A percentile compares a stretch with the other conserved stretches of the same genome.
Evolutionary conservation across 352 stramenopile genomes (phyloP).

Genomic region (Globisporangium yorkense): DNA sequence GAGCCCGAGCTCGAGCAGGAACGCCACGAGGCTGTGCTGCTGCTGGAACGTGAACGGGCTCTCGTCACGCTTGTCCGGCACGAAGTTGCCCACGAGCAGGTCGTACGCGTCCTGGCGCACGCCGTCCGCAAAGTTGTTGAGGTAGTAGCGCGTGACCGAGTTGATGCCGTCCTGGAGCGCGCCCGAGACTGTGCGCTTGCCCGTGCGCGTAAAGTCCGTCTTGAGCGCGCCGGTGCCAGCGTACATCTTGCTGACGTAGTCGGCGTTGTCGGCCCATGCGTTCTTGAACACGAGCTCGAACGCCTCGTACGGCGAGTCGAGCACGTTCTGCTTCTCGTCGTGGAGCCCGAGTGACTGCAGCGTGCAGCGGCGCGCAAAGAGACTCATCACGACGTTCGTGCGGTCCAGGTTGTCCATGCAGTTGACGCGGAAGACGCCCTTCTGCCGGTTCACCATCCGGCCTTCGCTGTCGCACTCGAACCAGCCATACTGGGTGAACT

Average conservation of each 20-base stretch:
- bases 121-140: conserved; percentile 95
- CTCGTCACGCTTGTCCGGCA: conserved; percentile 70
- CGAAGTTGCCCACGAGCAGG: conserved; percentile 79
- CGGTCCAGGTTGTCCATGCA: conserved; percentile 98
- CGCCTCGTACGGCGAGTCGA: conserved; percentile 46
- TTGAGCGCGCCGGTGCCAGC: conserved; percentile 93
- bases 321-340: conserved; percentile 24
- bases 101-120: conserved; percentile 92
- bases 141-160: conserved; percentile 92
- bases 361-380: conserved; percentile 86
- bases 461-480: conserved; percentile 61
- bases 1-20: conserved; percentile 51
- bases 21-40: conserved; percentile 64
- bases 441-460: conserved; percentile 67
- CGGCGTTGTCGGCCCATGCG: conserved; percentile 94
- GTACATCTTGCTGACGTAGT: conserved; percentile 93
- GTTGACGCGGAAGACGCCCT: conserved; percentile 94
- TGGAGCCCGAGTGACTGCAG: conserved; percentile 63
- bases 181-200: conserved; percentile 87
- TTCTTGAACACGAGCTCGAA: conserved; percentile 82
- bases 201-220: conserved; percentile 93
- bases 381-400: conserved; percentile 96
- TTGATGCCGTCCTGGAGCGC: conserved; percentile 94
- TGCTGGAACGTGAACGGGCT: conserved; percentile 82
- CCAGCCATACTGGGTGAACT: conserved; percentile 62